Base-by-base conservation (phyloP, 306 rosid genomes). In the Styphnolobium japonicum region DNA sequence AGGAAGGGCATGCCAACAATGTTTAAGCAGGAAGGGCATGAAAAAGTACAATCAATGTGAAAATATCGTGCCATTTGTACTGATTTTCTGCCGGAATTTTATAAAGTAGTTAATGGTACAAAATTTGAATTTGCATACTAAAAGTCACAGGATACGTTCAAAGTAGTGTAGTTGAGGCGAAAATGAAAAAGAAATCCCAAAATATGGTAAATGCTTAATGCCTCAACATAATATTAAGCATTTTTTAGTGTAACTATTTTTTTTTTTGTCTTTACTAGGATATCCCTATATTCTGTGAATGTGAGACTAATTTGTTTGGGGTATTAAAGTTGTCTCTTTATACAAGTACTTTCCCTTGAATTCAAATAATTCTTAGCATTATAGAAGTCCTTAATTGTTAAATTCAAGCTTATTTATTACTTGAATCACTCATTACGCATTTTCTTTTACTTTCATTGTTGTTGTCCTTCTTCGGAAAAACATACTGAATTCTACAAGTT, bases 21-120 rank as follows among this genome's bases (percentile, higher is more conserved):
- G 23, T 15, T 19, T 46, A 68, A 48, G 16, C 61, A 62, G 60
- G 51, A 33, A 4, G 63, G 63, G 25, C 63, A 19, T 31, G 62
- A 21, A 36, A 36, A 77, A 66, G 83, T 79, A 69, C 83, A 60
- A 16, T 45, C 21, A 60, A 22, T 68, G 68, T 79, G 63, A 60
- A 78, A 69, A 7, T 69, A 46, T 46, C 21, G 57, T 22, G 71
- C 34, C 15, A 45, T 67, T 67, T 68, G 71, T 78, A 34, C 37
- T 2, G 25, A 31, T 53, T 43, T 42, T 40, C 29, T 42, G 51
- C 19, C 7, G 16, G 34, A 60, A 9, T 57, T 14, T 7, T 14
- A 12, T 31, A 3, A 14, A 57, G 51, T 69, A 21, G 67, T 29
- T 22, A 16, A 49, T 27, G 27, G 61, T 31, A 57, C 63, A 49